Conservation (phyloP, 225 moss, liverwort and hornwort species). For the Physcomitrellopsis africana region DNA sequence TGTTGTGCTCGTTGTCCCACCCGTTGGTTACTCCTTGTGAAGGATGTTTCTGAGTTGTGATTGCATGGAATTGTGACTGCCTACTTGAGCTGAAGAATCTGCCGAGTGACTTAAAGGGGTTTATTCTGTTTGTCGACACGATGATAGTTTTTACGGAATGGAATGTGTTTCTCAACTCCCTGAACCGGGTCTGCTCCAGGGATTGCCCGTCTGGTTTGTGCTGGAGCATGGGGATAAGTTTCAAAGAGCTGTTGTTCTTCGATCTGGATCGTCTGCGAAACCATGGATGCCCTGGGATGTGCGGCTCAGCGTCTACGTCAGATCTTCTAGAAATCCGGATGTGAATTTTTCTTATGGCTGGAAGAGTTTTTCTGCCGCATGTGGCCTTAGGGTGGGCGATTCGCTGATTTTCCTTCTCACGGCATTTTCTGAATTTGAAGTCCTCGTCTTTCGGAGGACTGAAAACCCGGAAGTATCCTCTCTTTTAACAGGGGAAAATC, state of each 20-base stretch:
- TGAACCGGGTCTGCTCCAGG: neutral
- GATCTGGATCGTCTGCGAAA: neutral
- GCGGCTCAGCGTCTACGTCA: neutral
- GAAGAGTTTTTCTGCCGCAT: conserved; percentile 11
- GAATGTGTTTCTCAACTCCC: no score
- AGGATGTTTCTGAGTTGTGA: no score
- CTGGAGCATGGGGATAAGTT: conserved; percentile 25
- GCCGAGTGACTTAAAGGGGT: neutral
- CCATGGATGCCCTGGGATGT: conserved; percentile 10
- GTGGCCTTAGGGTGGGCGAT: conserved; percentile 22
- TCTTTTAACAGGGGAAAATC: neutral
- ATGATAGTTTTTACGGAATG: no score
- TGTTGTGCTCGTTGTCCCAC: no score
- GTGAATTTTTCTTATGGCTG: conserved; percentile 23
- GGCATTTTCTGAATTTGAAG: conserved; percentile 24
- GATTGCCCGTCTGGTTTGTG: conserved; percentile 26
- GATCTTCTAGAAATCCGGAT: neutral
- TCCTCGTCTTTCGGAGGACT: conserved; percentile 3
- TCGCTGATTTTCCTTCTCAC: conserved; percentile 24
- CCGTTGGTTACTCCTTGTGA: no score
- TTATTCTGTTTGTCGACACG: no score
- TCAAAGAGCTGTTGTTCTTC: conserved; percentile 9
- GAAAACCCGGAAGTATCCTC: neutral
- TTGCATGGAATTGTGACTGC: no score
- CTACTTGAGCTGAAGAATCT: no score